Percentiles rank a stretch among this genome's conserved stretches.
Evolutionary conservation across 805 yeast genomes (phyloP).

Genomic region (Saturnispora sanitii): DNA sequence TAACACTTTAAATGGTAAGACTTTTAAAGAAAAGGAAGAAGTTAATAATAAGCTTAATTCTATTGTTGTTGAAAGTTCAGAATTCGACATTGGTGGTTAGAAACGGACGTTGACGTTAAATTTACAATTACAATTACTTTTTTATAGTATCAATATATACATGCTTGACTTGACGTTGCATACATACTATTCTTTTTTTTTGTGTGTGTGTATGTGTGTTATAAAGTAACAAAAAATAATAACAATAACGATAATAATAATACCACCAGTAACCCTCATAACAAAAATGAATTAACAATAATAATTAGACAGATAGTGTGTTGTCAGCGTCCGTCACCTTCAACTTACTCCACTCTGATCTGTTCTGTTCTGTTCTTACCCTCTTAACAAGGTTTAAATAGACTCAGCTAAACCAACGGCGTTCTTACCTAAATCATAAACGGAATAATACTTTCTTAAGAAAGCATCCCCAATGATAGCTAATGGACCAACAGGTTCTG

Average conservation of each 20-base stretch:
- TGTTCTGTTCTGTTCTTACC: background rate
- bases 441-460: constrained; percentile 88
- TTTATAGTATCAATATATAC: background rate
- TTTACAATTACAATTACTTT: background rate
- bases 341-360: no score
- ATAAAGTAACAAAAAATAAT: no score
- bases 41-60: constrained; percentile 31
- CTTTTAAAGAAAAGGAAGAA: constrained; percentile 9
- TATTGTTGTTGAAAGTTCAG: constrained; percentile 38
- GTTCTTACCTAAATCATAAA: constrained; percentile 81
- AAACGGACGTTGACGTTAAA: no score
- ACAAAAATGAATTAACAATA: no score
- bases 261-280: no score
- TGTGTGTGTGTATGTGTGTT: no score
- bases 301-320: no score
- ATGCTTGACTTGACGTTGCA: background rate
- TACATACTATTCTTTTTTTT: no score
- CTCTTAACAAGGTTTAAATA: constrained; percentile 27
- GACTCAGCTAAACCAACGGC: constrained; percentile 93
- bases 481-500: constrained; percentile 92
- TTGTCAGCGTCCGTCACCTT: no score
- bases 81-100: constrained; percentile 21
- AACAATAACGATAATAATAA: no score
- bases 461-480: constrained; percentile 97
- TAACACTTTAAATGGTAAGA: constrained; percentile 19